Base-by-base conservation (phyloP, 1,139 yeast genomes). In the Blastobotrys buckinghamii region DNA sequence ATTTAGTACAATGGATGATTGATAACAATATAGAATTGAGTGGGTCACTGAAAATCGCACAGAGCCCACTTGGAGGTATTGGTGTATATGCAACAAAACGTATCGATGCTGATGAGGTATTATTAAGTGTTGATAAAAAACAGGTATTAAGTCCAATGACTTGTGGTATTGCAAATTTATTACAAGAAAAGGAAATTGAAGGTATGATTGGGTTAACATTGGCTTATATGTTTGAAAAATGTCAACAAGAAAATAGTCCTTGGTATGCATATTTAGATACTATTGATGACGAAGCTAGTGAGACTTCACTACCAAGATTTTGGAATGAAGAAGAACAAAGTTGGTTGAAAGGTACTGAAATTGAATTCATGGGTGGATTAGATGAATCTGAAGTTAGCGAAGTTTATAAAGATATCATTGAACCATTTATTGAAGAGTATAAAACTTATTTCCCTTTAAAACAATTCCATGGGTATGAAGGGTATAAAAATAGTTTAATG, bases 201-300 rank as follows among this genome's bases (percentile, higher is more conserved):
- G 92, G 92, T 0, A 79, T 86, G 73, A 74, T 78, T 42, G 84
- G 83, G 0, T 69, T 88, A 46, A 78, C 84, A 12, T 58, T 87
- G 10, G 79, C 90, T 0, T 84, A 80, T 53, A 73, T 88, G 36
- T 88, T 85, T 61, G 97, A 90, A 62, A 67, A 69, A 37, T 64
- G 73, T 12, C 67, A 74, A 49, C 79, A 78, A 2, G 67, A 71
- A 15, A 60, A 66, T 2, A 84, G 95, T 13, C 96, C 96, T 2
- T 90, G 97, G 97, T 72, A 55, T 55, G 72, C 71, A 2, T 90
- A 84, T 62, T 69, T 89, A 45, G 64, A 71, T 35, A 73, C 85
- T 16, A 75, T 88, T 40, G 75, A 76, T 39, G 66, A 68, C 13
- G 65, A 61, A 37, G 48, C 45, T 9, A 38, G 44, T 10, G 46